These are phyloP conservation scores for Forsythia viridissima DNA, from an alignment of 257 asterid genomes.

Conservation along the genomic window DNA sequence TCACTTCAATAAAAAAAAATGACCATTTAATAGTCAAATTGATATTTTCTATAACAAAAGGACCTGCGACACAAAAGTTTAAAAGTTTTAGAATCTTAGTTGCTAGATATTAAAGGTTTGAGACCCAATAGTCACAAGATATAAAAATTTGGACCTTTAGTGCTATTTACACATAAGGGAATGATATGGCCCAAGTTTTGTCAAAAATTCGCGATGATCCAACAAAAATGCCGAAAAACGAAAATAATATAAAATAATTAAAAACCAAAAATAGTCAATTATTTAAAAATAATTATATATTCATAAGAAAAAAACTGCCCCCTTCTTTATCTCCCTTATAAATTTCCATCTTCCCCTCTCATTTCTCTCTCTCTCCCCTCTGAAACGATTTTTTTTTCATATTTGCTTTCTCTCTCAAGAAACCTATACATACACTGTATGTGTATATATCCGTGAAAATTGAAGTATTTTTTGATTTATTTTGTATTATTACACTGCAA, in stretches of 20 bases:
- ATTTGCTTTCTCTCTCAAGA: constrained; percentile 25
- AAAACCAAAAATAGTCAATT: background rate
- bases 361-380: constrained; percentile 24
- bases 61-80: too few relatives aligned
- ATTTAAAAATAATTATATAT: background rate
- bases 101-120: too few relatives aligned
- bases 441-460: constrained; percentile 23
- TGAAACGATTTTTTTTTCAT: constrained; percentile 27
- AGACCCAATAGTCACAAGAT: too few relatives aligned
- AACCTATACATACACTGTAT: background rate
- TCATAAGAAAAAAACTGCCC: background rate
- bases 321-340: constrained; percentile 17
- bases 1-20: too few relatives aligned
- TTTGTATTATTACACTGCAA: constrained; percentile 38
- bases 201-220: background rate
- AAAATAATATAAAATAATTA: background rate
- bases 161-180: too few relatives aligned
- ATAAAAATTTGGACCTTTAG: too few relatives aligned
- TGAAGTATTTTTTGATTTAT: constrained; percentile 31
- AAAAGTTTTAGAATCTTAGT: too few relatives aligned
- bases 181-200: background rate
- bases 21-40: too few relatives aligned
- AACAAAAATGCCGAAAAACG: background rate
- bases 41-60: too few relatives aligned
- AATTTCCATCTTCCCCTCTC: constrained; percentile 22